phyloP scores from a whole-genome alignment of 805 yeast species.

The Candida parachauliodes region DNA sequence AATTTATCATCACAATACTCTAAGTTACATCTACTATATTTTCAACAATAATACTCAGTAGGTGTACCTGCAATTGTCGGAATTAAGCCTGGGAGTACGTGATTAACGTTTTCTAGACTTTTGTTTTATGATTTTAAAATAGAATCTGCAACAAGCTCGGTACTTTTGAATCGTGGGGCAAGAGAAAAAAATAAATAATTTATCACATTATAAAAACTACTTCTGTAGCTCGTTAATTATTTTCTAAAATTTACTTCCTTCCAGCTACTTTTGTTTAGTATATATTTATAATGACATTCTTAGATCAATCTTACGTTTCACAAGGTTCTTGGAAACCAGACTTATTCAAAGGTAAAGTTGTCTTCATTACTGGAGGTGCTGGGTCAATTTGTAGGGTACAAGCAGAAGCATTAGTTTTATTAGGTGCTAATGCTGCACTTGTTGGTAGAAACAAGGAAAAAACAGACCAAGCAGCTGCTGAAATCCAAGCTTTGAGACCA shows the following conservation, averaged over 20 bases:
- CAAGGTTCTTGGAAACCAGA: slow-evolving; percentile 48
- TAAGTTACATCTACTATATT: no score
- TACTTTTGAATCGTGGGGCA: slow-evolving; percentile 3
- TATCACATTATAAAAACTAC: not conserved
- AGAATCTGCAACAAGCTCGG: slow-evolving; percentile 5
- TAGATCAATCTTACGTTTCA: slow-evolving; percentile 22
- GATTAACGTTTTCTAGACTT: no score
- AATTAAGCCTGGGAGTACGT: no score
- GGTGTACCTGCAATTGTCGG: no score
- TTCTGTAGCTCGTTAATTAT: no score
- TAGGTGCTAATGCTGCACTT: slow-evolving; percentile 86
- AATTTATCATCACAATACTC: no score
- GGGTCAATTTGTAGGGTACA: slow-evolving; percentile 91
- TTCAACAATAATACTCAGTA: no score
- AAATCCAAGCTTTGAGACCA: slow-evolving; percentile 49
- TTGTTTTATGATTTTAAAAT: no score
- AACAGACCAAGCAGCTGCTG: slow-evolving; percentile 64
- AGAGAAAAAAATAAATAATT: not conserved
- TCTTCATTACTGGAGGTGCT: slow-evolving; percentile 92
- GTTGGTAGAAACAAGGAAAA: slow-evolving; percentile 71
- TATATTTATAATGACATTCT: slow-evolving; percentile 7
- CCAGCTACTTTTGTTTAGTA: not conserved
- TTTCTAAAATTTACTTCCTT: no score
- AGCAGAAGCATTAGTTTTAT: slow-evolving; percentile 73
- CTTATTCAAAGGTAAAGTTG: slow-evolving; percentile 78